phyloP scores from a whole-genome alignment of 83 land plant species.

The Isoetes engelmannii region DNA sequence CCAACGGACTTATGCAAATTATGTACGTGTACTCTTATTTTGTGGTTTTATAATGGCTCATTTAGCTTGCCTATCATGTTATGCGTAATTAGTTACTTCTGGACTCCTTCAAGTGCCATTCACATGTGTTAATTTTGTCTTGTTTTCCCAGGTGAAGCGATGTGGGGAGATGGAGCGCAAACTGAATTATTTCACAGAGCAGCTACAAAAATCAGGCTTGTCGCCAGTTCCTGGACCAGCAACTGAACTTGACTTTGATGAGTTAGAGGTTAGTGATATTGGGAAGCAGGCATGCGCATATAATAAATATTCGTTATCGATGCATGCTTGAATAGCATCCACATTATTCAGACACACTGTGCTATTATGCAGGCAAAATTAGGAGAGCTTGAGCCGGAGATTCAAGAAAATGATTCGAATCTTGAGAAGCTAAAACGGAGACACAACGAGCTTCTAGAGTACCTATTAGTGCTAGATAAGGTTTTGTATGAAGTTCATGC shows the following conservation, averaged over 20 bases:
- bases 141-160: slow-evolving; percentile 5
- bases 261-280: slow-evolving; percentile 2
- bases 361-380: slow-evolving; percentile 42
- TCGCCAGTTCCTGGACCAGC: background rate
- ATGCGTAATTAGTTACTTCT: too few species aligned
- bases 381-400: slow-evolving; percentile 70
- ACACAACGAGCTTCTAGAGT: slow-evolving; percentile 77
- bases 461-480: slow-evolving; percentile 73
- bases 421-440: slow-evolving; percentile 68
- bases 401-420: slow-evolving; percentile 72
- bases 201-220: background rate
- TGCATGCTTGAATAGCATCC: too few species aligned
- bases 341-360: too few species aligned
- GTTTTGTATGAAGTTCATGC: slow-evolving; percentile 21
- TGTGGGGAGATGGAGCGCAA: slow-evolving; percentile 9
- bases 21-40: slow-evolving; percentile 33
- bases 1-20: slow-evolving; percentile 80
- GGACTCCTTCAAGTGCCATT: too few species aligned
- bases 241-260: slow-evolving; percentile 3
- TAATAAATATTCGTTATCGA: too few species aligned
- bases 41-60: background rate
- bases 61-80: too few species aligned
- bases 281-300: too few species aligned
- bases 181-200: background rate
- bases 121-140: too few species aligned